Conservation (phyloP, 257 asterid species). For the Capsicum baccatum region DNA sequence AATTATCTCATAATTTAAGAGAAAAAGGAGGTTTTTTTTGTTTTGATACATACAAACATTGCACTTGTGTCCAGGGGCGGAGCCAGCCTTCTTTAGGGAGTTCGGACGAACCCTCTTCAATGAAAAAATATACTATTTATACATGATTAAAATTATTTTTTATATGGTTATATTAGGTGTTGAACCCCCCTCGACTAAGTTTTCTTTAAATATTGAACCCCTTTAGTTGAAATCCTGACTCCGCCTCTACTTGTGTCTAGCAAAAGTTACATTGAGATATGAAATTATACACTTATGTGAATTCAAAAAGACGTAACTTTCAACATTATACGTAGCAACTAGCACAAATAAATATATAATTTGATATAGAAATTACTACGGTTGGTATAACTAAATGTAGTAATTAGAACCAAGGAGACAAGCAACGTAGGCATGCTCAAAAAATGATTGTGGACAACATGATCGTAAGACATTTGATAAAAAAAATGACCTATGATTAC, state of each 20-base stretch:
- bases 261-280: neutral
- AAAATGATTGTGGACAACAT: constrained; percentile 29
- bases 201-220: too few species aligned
- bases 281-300: neutral
- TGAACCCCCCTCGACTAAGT: too few species aligned
- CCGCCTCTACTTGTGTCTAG: neutral
- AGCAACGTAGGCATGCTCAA: constrained; percentile 6
- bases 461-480: constrained; percentile 18
- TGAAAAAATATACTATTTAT: too few species aligned
- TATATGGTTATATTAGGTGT: too few species aligned
- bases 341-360: neutral
- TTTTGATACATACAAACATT: too few species aligned
- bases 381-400: neutral
- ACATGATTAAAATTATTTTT: too few species aligned
- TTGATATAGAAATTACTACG: too few species aligned
- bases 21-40: too few species aligned
- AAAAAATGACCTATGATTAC: neutral
- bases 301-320: neutral
- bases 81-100: too few species aligned
- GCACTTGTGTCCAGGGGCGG: too few species aligned
- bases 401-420: neutral
- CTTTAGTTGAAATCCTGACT: too few species aligned
- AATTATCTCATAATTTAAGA: neutral
- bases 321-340: neutral
- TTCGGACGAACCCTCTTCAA: too few species aligned